Evolutionary conservation across 176 grass and related monocot genomes (phyloP).

Genomic region (Ensete ventricosum): DNA sequence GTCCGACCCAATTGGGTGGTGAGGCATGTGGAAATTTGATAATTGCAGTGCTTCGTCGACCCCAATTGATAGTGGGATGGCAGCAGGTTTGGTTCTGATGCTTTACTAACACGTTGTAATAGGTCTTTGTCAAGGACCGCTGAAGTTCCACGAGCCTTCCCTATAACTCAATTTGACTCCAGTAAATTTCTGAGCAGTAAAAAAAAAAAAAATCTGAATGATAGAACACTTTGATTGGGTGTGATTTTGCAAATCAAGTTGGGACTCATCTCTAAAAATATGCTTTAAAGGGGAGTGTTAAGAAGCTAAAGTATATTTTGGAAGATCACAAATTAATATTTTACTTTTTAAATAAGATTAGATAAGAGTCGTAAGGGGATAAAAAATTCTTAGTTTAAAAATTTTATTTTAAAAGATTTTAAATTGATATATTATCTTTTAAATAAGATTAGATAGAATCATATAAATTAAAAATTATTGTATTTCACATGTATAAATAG

Average conservation of each 20-base stretch:
- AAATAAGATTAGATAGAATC: too few relatives aligned
- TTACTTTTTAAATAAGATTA: too few relatives aligned
- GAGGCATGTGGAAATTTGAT: slow-evolving; percentile 27
- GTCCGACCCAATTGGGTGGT: slow-evolving; percentile 33
- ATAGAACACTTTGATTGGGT: slow-evolving; percentile 17
- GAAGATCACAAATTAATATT: too few relatives aligned
- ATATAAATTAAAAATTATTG: too few relatives aligned
- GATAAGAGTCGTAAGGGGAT: too few relatives aligned
- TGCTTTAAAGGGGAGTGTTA: too few relatives aligned
- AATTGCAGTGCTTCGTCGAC: not conserved
- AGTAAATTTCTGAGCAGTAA: slow-evolving; percentile 23
- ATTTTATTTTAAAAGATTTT: too few relatives aligned
- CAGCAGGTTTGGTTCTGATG: slow-evolving; percentile 1
- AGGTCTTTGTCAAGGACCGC: slow-evolving; percentile 24
- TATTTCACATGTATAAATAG: too few relatives aligned
- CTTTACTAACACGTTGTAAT: slow-evolving; percentile 17
- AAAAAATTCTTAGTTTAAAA: too few relatives aligned
- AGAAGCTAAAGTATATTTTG: too few relatives aligned
- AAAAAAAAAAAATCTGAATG: slow-evolving; percentile 32
- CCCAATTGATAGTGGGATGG: not conserved
- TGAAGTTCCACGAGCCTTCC: slow-evolving; percentile 21
- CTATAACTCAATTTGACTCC: slow-evolving; percentile 28
- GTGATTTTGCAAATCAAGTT: slow-evolving; percentile 36
- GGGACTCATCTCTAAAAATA: not conserved
- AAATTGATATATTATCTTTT: too few relatives aligned